These are phyloP conservation scores for Monilinia vaccinii-corymbosi DNA, from an alignment of 2,329 filamentous ascomycete species.

Conservation along the genomic window DNA sequence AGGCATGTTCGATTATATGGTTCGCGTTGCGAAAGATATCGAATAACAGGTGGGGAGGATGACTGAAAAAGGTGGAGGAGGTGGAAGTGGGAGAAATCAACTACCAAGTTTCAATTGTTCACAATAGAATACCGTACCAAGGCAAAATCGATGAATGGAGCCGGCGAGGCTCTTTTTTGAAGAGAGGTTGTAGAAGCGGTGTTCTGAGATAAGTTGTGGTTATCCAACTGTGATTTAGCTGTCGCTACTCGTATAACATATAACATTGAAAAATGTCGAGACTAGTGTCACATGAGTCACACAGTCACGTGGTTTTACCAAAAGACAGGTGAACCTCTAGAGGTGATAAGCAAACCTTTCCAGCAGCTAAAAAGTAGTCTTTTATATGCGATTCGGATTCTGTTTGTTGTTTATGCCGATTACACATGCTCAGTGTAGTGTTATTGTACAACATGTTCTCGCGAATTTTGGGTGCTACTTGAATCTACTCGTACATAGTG, in stretches of 20 bases:
- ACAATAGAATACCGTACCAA: neutral
- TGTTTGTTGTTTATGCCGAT: neutral
- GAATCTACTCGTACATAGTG: neutral
- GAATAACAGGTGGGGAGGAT: neutral
- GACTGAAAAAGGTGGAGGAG: neutral
- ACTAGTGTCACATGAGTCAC: conserved; percentile 6
- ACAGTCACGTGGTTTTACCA: neutral
- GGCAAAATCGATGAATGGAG: neutral
- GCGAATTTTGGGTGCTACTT: no score
- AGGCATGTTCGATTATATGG: conserved; percentile 45
- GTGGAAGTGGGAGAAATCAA: neutral
- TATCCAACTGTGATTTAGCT: neutral
- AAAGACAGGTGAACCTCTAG: neutral
- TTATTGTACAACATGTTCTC: no score
- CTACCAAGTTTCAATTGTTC: neutral
- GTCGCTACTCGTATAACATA: no score
- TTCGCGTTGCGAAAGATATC: neutral
- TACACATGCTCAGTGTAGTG: neutral
- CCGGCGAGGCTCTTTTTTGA: no score
- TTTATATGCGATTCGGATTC: neutral
- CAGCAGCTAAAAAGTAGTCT: neutral
- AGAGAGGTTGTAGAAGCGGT: neutral
- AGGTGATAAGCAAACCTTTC: neutral
- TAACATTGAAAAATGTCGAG: neutral
- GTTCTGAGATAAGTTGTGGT: neutral